Conservation (phyloP, 257 asterid species). For the Nicotiana undulata region DNA sequence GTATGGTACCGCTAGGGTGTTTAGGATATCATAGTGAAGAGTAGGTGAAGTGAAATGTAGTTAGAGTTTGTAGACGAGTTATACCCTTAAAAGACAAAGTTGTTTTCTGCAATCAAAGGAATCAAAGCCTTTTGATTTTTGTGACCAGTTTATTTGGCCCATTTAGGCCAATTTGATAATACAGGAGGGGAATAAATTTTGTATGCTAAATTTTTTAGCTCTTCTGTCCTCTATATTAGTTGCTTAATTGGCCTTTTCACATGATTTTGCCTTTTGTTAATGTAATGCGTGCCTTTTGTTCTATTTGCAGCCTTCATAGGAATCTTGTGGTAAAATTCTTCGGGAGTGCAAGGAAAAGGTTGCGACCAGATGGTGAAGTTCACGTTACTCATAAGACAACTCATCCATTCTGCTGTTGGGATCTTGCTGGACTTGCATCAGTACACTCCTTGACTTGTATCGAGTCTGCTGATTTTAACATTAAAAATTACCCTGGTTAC, state of each 20-base stretch:
- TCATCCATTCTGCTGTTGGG: slow-evolving; percentile 37
- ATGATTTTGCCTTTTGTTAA: neutral
- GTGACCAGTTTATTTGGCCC: neutral
- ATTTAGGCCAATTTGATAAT: neutral
- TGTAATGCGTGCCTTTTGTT: neutral
- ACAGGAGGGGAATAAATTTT: neutral
- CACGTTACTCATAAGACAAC: slow-evolving; percentile 47
- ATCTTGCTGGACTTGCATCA: slow-evolving; percentile 35
- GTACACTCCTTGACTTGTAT: slow-evolving; percentile 16
- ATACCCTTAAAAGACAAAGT: neutral
- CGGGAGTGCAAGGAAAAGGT: slow-evolving; percentile 31
- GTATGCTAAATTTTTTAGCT: neutral
- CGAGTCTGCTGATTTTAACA: slow-evolving; percentile 28
- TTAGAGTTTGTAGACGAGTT: neutral
- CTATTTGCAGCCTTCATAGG: slow-evolving; percentile 38
- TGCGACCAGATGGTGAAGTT: slow-evolving; percentile 36
- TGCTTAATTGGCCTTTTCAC: neutral
- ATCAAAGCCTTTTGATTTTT: neutral
- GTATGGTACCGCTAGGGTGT: too few relatives aligned
- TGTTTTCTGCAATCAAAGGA: neutral
- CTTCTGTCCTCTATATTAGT: neutral
- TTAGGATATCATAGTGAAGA: neutral
- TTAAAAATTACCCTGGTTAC: slow-evolving; percentile 45
- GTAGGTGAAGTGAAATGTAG: neutral
- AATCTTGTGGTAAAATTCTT: slow-evolving; percentile 42